Percentiles rank a stretch among this genome's conserved stretches.
These are phyloP conservation scores for Amauroascus niger DNA, from an alignment of 2,329 filamentous ascomycete species.

Conservation along the genomic window DNA sequence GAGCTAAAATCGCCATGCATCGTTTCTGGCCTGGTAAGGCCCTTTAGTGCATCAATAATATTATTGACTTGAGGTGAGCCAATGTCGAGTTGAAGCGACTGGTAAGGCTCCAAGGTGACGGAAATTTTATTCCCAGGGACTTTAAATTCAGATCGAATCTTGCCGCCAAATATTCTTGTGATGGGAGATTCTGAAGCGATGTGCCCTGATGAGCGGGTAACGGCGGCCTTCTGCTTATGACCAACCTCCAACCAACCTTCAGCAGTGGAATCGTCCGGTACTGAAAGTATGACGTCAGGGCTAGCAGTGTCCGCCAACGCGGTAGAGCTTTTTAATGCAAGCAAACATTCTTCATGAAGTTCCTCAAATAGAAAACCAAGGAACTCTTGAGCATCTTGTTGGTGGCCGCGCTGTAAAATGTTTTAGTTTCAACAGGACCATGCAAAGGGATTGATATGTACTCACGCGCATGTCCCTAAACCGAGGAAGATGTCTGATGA, in stretches of 20 bases:
- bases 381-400: constrained; percentile 97
- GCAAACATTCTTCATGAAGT: constrained; percentile 82
- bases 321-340: constrained; percentile 55
- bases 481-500: constrained; percentile 72
- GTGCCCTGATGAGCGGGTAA: constrained; percentile 76
- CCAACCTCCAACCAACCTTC: constrained; percentile 93
- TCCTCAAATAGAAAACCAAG: constrained; percentile 85
- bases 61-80: constrained; percentile 76
- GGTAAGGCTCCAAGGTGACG: constrained; percentile 85
- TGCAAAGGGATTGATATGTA: constrained; percentile 14
- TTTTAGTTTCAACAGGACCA: constrained; percentile 19
- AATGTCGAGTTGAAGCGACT: constrained; percentile 90
- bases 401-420: constrained; percentile 63
- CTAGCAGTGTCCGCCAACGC: constrained; percentile 39
- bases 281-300: constrained; percentile 31
- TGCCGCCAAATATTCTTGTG: constrained; percentile 88
- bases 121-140: constrained; percentile 82
- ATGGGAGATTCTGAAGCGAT: constrained; percentile 67
- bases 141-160: constrained; percentile 77
- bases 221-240: constrained; percentile 74
- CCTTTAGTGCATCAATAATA: constrained; percentile 81
- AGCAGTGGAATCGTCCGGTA: constrained; percentile 33
- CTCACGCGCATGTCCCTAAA: constrained; percentile 86
- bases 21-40: constrained; percentile 71
- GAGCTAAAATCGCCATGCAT: constrained; percentile 78